Evolutionary conservation across 306 rosid species (phyloP), one percentile per base, ranked within the genome.

Genomic region (Citrullus mucosospermus): DNA sequence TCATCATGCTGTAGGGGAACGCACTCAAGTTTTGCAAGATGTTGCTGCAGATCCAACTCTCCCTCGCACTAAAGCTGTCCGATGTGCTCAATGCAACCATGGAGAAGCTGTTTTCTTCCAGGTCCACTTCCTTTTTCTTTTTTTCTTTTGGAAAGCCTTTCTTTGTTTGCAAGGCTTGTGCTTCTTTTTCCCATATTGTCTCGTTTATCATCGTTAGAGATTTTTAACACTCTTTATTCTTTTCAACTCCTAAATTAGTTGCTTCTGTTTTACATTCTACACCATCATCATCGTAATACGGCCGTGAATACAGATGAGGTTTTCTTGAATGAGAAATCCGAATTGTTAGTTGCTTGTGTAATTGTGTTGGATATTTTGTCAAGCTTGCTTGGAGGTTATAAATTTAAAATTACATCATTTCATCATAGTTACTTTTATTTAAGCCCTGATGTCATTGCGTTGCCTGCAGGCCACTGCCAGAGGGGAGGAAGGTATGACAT

Each of bases 61-160:
- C 76, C 99, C 99, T 72, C 96, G 99, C n/a, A 96, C 97, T 6
- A 96, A 96, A 84, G 56, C 97, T 36, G 98, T 92, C 54, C 97
- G 96, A 30, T 96, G 99, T 81, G 76, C 89, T 76, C 89, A 87
- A 70, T 96, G 99, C 86, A 90, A 90, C 80, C 99, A 92, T 71
- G 99, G 99, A 74, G 99, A 92, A 88, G 99, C 99, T 84, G 98
- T 96, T 48, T 96, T 96, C 30, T 95, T 91, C 88, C 99, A 95
- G 97, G 98, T 92, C 30, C 83, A 38, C 61, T 44, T 34, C 44
- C 46, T 57, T 76, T 62, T 67, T 25, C 28, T 25, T 54, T 32
- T 3, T 3, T 3, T 3, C 36, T 32, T 32, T 32, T 32, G 36
- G 36, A 32, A 32, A 32, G 36, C 36, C 36, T 32, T 32, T 3